These are phyloP conservation scores for Xylogone sp. DNA, from an alignment of 2,329 filamentous ascomycete genomes.

Conservation along the genomic window DNA sequence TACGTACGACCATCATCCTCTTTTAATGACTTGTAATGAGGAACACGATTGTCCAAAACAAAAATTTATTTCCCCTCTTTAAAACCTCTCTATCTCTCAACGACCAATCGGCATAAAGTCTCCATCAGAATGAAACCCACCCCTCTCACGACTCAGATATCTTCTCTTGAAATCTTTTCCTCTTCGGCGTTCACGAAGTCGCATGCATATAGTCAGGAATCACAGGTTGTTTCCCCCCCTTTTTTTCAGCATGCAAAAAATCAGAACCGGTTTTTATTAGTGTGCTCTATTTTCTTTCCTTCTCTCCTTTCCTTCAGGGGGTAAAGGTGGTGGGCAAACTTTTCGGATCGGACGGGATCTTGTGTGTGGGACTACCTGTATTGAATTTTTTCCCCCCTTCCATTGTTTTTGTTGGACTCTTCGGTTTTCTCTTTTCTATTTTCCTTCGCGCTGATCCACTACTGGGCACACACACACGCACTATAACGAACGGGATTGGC, in stretches of 20 bases:
- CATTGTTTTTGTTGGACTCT: too few relatives aligned
- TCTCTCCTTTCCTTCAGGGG: not conserved
- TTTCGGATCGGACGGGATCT: not conserved
- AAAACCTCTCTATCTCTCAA: too few relatives aligned
- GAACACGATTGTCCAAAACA: not conserved
- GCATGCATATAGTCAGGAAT: slow-evolving; percentile 11
- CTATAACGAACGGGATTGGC: too few relatives aligned
- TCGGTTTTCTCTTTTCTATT: not conserved
- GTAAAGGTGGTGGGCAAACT: not conserved
- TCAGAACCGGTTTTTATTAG: not conserved
- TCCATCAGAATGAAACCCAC: not conserved
- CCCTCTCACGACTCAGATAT: not conserved
- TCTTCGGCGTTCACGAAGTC: slow-evolving; percentile 14
- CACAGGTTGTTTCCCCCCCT: not conserved
- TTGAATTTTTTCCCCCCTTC: too few relatives aligned
- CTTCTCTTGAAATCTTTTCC: too few relatives aligned
- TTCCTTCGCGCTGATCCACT: not conserved
- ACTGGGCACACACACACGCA: not conserved
- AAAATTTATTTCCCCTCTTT: not conserved
- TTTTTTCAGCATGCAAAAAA: not conserved
- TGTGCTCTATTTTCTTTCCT: not conserved
- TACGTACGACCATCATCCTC: slow-evolving; percentile 31
- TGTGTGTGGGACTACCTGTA: not conserved
- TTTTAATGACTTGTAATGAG: not conserved
- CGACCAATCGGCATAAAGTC: too few relatives aligned